Base-by-base conservation (phyloP, 202 grass and related monocot species). In the Elaeis oleifera region DNA sequence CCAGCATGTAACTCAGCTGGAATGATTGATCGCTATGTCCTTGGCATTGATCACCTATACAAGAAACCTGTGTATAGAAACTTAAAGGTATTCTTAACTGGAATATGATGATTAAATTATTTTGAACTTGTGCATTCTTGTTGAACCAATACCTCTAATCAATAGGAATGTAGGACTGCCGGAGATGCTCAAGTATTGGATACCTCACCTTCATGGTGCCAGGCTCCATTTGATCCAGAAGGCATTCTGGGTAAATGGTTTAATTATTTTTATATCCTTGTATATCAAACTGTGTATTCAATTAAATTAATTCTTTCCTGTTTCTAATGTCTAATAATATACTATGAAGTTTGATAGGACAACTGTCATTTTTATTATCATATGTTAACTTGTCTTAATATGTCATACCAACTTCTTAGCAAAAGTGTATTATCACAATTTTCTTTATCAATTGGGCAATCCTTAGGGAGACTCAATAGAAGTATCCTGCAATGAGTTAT, bases 11-110 rank as follows among this genome's bases (percentile, higher is more conserved):
- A 94, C 62, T 83, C 75, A 1, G 94, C 84, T 50, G 85, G 82
- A 65, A 80, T 99, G 77, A 81, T 99, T 23, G 94, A 99, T 74
- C 88, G 88, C 63, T 77, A 53, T 76, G 64, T 89, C 71, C 80
- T 99, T 28, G 94, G 94, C 63, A 80, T 94, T 23, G 69, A 99
- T 21, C 94, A 99, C 64, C 72, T 99, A 3, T 89, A 99, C n/a
- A 71, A 60, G 25, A 87, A 87, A 58, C 94, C 94, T 1, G 85
- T 84, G 79, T 99, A 92, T 57, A 75, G 65, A 13, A 86, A 87
- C 72, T 86, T 90, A 11, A 72, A 94, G 83, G 88, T 92, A 78
- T 32, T 68, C 11, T 44, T 44, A 20, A 53, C 8, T 68, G 21
- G 36, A 3, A 29, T 59, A 17, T 63, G 63, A 50, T 66, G 55